Evolutionary conservation across 352 stramenopile species (phyloP).

Genomic region (Globisporangium carolinianum): DNA sequence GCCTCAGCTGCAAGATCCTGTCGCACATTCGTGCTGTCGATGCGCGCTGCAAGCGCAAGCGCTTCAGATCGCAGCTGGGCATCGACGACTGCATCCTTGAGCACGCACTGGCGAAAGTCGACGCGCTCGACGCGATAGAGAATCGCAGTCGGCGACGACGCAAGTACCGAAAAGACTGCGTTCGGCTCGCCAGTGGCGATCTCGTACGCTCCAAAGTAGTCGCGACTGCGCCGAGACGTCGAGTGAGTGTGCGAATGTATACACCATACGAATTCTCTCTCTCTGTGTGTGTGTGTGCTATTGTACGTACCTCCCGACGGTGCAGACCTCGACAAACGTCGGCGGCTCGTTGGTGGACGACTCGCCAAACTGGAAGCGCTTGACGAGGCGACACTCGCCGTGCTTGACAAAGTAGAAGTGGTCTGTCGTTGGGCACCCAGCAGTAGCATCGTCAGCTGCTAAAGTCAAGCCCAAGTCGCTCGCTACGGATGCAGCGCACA

Average conservation of each 20-base stretch:
- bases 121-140: constrained; percentile 64
- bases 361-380: constrained; percentile 23
- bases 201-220: constrained; percentile 65
- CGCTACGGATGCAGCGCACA: not conserved
- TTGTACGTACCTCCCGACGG: constrained; percentile 14
- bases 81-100: constrained; percentile 51
- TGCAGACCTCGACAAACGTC: constrained; percentile 51
- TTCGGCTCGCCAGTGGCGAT: constrained; percentile 26
- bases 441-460: not conserved
- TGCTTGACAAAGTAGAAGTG: constrained; percentile 62
- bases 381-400: constrained; percentile 58
- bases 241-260: too few species aligned
- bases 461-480: not conserved
- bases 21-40: constrained; percentile 31
- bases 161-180: constrained; percentile 47
- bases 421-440: constrained; percentile 13
- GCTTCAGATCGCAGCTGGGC: constrained; percentile 36
- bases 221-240: constrained; percentile 20
- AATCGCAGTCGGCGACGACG: constrained; percentile 48
- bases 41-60: constrained; percentile 25
- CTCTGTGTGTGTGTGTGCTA: too few species aligned
- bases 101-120: constrained; percentile 54
- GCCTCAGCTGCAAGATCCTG: constrained; percentile 39
- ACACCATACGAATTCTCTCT: too few species aligned
- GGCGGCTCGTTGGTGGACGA: constrained; percentile 7